Percentiles rank a stretch among this genome's conserved stretches.
Evolutionary conservation across 163 green algal genomes (phyloP).

Genomic region (Smithsoniella earleae): DNA sequence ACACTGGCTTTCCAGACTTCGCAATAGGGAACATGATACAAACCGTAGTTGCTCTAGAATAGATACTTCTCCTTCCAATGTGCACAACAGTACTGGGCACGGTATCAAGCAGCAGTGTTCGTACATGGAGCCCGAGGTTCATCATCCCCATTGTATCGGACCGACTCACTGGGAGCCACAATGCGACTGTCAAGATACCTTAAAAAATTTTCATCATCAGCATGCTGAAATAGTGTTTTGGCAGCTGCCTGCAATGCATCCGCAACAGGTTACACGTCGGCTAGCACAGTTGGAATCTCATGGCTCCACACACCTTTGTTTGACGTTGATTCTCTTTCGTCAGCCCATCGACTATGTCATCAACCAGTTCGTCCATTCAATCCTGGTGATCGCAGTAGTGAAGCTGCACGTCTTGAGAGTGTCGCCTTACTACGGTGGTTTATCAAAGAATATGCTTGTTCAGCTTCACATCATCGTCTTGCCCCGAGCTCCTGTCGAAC

Average conservation of each 20-base stretch:
- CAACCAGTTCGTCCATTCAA: background rate
- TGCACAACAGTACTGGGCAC: no score
- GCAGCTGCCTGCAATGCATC: background rate
- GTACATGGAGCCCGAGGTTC: background rate
- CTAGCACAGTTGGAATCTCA: background rate
- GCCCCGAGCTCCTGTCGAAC: no score
- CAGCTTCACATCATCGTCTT: no score
- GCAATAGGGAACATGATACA: no score
- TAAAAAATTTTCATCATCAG: background rate
- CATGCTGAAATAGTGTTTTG: background rate
- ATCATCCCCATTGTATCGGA: slow-evolving; percentile 12
- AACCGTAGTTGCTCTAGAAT: no score
- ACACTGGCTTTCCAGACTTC: background rate
- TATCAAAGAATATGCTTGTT: no score
- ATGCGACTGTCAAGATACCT: background rate
- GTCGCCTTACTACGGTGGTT: no score
- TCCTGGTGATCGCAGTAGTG: no score
- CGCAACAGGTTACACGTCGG: background rate
- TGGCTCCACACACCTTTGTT: background rate
- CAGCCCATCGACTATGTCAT: background rate
- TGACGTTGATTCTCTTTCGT: background rate
- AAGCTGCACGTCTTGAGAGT: no score
- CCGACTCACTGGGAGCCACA: slow-evolving; percentile 2
- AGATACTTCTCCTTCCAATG: no score
- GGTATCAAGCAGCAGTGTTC: background rate